phyloP scores from a whole-genome alignment of 495 filamentous ascomycete genomes.

The Talaromyces proteolyticus region DNA sequence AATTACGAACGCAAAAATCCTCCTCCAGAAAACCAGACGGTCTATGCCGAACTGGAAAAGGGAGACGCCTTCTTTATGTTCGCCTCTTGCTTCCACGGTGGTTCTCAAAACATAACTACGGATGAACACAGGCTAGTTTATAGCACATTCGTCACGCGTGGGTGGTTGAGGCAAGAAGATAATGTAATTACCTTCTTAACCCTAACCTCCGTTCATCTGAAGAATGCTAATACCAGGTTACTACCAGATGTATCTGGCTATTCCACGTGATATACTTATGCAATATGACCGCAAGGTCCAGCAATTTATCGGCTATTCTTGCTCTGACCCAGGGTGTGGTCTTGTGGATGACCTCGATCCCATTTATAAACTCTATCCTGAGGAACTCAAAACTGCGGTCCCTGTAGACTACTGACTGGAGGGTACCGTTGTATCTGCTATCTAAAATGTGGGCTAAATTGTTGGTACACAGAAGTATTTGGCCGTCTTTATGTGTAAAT shows the following conservation, averaged over 20 bases:
- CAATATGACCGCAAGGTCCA: conserved; percentile 10
- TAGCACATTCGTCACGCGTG: conserved; percentile 25
- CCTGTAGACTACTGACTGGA: not conserved
- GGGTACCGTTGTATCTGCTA: not conserved
- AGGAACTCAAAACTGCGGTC: conserved; percentile 2
- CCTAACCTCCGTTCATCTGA: not conserved
- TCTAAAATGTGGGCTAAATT: not conserved
- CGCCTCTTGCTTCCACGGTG: conserved; percentile 28
- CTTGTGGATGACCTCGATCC: conserved; percentile 13
- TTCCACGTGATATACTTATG: conserved; percentile 8
- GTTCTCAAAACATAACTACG: conserved; percentile 21
- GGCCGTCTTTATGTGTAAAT: not conserved
- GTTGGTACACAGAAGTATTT: not conserved
- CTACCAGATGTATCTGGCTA: conserved; percentile 10
- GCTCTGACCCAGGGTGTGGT: conserved; percentile 12
- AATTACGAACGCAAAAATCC: conserved; percentile 8
- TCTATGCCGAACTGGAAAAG: conserved; percentile 23
- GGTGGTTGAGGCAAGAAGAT: conserved; percentile 24
- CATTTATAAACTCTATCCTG: conserved; percentile 8
- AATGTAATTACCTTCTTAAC: conserved; percentile 11
- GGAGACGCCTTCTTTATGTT: conserved; percentile 35
- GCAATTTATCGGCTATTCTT: conserved; percentile 11
- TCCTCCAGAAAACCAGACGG: conserved; percentile 13
- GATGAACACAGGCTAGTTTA: conserved; percentile 18
- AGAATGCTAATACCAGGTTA: not conserved